Evolutionary conservation across 2,329 filamentous ascomycete species (phyloP), one percentile per base, ranked within the genome.

Genomic region (Cercospora brassicicola): DNA sequence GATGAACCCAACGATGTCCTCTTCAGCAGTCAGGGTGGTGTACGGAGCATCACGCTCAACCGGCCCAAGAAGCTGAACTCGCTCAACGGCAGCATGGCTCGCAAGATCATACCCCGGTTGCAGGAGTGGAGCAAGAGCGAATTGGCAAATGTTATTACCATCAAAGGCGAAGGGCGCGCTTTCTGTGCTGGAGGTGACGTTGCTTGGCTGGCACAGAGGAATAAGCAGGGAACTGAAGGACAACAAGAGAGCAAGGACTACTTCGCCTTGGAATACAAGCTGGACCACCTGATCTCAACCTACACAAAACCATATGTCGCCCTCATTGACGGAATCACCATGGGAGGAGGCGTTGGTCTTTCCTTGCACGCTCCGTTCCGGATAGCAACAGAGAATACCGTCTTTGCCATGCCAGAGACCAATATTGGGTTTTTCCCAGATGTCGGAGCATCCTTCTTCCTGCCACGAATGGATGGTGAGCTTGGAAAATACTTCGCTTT

Each of bases 381-480:
- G 69, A 96, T 99, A 78, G 95, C 95, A 42, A 99, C 95, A 2
- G 95, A 99, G 82, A 91, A 90, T 78, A 99, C 95, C 5, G 82
- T 96, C 59, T 98, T 99, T 76, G 94, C 96, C 74, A 99, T 99
- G 95, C 95, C 95, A 31, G 95, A 99, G 83, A 99, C 95, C 3
- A 96, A 89, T 8, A 99, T 99, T 77, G 95, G 95, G 45, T 97
- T 98, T 85, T 99, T 99, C 85, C 95, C 96, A 6, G 96, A 99
- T 77, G 95, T 99, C 59, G 95, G 95, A 69, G 96, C 91, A 33
- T 96, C 92, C 10, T 99, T 98, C 84, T 98, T 98, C 85, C 85
- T 99, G 64, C 92, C 95, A 15, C 87, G 93, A 71, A 89, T 99
- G 85, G 89, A 96, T 75, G 95, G 95, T 60, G 84, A 89, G 67